Evolutionary conservation across 805 yeast genomes (phyloP).

Genomic region (Lachancea quebecensis): DNA sequence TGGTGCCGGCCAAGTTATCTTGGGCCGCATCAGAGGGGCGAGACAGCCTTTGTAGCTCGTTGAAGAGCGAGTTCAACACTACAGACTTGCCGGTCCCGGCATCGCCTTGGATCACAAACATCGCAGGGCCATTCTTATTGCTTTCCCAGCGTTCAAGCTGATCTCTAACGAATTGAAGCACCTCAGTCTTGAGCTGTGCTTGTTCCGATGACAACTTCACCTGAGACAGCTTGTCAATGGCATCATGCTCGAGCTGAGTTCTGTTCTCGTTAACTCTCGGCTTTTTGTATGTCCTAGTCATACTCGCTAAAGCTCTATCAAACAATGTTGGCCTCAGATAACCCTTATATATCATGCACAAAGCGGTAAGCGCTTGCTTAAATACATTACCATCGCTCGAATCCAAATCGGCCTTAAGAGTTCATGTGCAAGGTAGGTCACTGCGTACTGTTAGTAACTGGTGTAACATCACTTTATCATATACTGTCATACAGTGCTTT

Average conservation of each 20-base stretch:
- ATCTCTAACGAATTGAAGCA: slow-evolving; percentile 28
- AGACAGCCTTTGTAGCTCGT: slow-evolving; percentile 34
- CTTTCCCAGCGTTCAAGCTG: slow-evolving; percentile 13
- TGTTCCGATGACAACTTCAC: slow-evolving; percentile 37
- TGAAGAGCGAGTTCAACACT: slow-evolving; percentile 37
- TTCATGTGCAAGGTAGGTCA: background rate
- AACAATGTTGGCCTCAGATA: background rate
- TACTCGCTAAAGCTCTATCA: background rate
- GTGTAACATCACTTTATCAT: too few relatives aligned
- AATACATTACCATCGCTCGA: background rate
- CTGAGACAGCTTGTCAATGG: slow-evolving; percentile 34
- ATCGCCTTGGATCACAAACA: slow-evolving; percentile 41
- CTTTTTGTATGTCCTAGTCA: background rate
- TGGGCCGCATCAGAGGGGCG: slow-evolving; percentile 2
- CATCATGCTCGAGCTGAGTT: slow-evolving; percentile 15
- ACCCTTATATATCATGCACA: background rate
- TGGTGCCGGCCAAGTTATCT: slow-evolving; percentile 26
- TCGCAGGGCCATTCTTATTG: slow-evolving; percentile 22
- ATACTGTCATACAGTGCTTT: too few relatives aligned
- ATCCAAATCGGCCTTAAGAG: background rate
- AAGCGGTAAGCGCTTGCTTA: background rate
- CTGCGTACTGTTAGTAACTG: too few relatives aligned
- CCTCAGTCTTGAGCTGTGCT: slow-evolving; percentile 21
- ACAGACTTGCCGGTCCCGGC: slow-evolving; percentile 46
- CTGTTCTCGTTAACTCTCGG: background rate